These are phyloP conservation scores for Eleusine coracana DNA, from an alignment of 176 grass and related monocot genomes.

Conservation along the genomic window DNA sequence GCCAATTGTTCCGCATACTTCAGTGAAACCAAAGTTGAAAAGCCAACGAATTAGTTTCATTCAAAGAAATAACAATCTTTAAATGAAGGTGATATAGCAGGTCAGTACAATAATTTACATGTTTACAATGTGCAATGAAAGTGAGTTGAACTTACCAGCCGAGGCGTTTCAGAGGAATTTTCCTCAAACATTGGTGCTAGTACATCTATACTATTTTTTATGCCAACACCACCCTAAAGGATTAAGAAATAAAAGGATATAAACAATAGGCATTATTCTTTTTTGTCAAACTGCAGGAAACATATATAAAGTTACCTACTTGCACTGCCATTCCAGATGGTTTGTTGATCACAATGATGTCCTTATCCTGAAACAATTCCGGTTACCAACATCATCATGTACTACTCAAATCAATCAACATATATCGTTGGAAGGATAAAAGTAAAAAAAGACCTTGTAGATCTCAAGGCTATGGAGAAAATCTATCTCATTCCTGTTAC, in stretches of 20 bases:
- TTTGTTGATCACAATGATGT: slow-evolving; percentile 84
- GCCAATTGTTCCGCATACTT: background rate
- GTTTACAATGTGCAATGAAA: slow-evolving; percentile 2
- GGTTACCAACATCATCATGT: slow-evolving; percentile 32
- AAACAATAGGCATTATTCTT: slow-evolving; percentile 8
- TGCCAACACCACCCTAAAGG: slow-evolving; percentile 79
- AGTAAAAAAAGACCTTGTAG: slow-evolving; percentile 62
- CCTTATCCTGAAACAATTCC: slow-evolving; percentile 62
- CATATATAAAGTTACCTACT: slow-evolving; percentile 51
- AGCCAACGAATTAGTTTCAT: background rate
- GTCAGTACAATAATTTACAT: slow-evolving; percentile 26
- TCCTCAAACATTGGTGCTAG: slow-evolving; percentile 69
- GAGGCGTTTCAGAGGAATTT: slow-evolving; percentile 58
- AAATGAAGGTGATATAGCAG: slow-evolving; percentile 10
- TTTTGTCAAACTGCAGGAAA: slow-evolving; percentile 28
- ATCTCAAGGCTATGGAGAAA: slow-evolving; percentile 79
- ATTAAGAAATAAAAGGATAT: slow-evolving; percentile 34
- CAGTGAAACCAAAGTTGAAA: background rate
- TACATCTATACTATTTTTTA: slow-evolving; percentile 82
- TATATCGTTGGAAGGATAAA: background rate
- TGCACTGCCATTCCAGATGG: slow-evolving; percentile 84
- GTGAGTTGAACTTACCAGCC: slow-evolving; percentile 69
- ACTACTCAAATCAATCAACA: slow-evolving; percentile 30
- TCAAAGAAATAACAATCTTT: background rate
- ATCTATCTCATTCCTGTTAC: slow-evolving; percentile 60